Evolutionary conservation across 1,284 basidiomycete species (phyloP), one percentile per base, ranked within the genome.

Genomic region (Tylopilus orsonianus): DNA sequence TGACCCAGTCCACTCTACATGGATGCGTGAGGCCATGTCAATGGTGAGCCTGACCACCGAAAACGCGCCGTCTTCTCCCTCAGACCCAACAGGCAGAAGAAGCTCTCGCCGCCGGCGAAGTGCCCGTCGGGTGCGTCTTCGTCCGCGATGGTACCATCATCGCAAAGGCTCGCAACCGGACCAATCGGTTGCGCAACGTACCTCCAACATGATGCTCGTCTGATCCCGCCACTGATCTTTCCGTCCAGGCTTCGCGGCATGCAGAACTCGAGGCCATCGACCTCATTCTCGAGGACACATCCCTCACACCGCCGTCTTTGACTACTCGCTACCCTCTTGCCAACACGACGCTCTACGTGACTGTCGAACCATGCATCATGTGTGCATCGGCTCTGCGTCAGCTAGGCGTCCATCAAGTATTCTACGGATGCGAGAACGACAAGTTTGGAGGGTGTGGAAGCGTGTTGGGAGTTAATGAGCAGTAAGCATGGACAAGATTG

Each of bases 321-420:
- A 35, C 64, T 20, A 39, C 65, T 6, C 63, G 67, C 37, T 81
- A 87, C 56, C 88, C 92, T 4, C 80, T 98, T 35, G 77, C 78
- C 1, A 75, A 81, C 12, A 95, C 93, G 19, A 92, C 85, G 2
- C 82, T 99, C 16, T 99, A 99, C 67, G 97, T 99, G 46, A 99
- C 97, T 0, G 95, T 99, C 45, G 97, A 99, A 71, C 97, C 97
- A 0, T 99, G 97, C 69, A 93, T 99, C 64, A 99, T 99, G 97
- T 99, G 97, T 59, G 93, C 94, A 5, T 92, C 90, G 23, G 97
- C 96, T 5, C 77, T 99, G 39, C 80, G 96, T 42, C 96, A 99
- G 70, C 73, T 96, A 52, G 95, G 96, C 7, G 94, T 99, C 62
- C 82, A 84, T 49, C 80, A 87, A 50, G 96, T 98, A 2, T 91